Evolutionary conservation across 805 yeast genomes (phyloP), one percentile per base, ranked within the genome.

Genomic region (Jamesozyma gamospora): DNA sequence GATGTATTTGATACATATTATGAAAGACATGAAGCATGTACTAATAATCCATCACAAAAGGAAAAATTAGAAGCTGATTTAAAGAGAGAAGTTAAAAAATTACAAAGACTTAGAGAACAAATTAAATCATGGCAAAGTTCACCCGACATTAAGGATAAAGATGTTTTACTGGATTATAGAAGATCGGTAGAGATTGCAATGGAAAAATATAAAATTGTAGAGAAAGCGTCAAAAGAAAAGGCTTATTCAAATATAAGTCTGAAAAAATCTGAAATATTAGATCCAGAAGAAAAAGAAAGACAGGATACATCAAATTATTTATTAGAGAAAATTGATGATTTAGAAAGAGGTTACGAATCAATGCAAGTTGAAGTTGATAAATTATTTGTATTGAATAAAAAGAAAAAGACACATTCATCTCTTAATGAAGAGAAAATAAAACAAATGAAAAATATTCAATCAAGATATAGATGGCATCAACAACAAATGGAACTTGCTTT

Each of bases 171-270:
- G 41, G 96, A 90, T 53, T 82, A 87, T 55, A 69, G 92, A 49
- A 67, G 73, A 53, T 61, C 76, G 28, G 83, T 82, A 41, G 80
- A 75, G 48, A 66, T 68, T 46, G 94, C 94, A 43, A 90, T 90
- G 98, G 98, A 90, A 62, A 75, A 87, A 55, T 90, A 90, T 65
- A 92, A 90, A 60, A 95, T 87, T 40, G 88, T 88, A 48, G 98
- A 90, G 63, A 85, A 87, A 62, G 83, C 82, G 40, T 81, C 86
- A 65, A 90, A 90, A 65, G 88, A 94, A 41, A 90, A 90, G 62
- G 96, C 95, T 18, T 90, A 84, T 57, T 79, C 92, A 15, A 86
- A 84, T 59, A 96, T 88, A 58, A 95, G 96, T 3, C 70, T 90
- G 50, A 87, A 82, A 43, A 74, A 75, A 58, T 74, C 64, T 3